phyloP scores from a whole-genome alignment of 2,329 filamentous ascomycete genomes.

The Phialophora expanda region DNA sequence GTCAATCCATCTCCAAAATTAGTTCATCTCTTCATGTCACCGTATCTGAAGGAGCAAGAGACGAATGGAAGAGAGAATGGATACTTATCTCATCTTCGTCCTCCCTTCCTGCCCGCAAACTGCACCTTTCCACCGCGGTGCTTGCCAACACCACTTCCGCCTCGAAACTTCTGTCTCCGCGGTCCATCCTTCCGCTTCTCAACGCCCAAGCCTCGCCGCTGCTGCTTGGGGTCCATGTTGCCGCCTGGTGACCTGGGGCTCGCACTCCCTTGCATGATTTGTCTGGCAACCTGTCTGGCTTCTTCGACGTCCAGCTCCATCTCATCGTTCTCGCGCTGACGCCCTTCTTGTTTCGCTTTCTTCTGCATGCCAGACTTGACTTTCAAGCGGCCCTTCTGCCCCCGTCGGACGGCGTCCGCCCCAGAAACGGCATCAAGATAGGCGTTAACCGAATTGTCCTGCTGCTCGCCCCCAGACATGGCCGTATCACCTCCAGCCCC shows the following conservation, averaged over 20 bases:
- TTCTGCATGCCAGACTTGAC: constrained; percentile 56
- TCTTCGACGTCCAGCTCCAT: constrained; percentile 56
- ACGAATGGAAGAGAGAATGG: not conserved
- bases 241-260: constrained; percentile 13
- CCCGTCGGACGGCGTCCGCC: constrained; percentile 62
- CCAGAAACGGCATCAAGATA: constrained; percentile 67
- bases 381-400: constrained; percentile 65
- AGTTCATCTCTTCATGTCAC: not conserved
- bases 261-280: constrained; percentile 34
- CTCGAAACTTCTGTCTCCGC: constrained; percentile 29
- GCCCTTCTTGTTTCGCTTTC: constrained; percentile 42
- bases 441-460: constrained; percentile 57
- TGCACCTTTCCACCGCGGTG: constrained; percentile 26
- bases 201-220: constrained; percentile 36
- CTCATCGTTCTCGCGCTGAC: constrained; percentile 44
- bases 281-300: constrained; percentile 47
- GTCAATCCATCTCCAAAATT: not conserved
- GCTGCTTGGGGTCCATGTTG: constrained; percentile 18
- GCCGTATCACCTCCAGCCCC: constrained; percentile 50
- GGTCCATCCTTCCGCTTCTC: constrained; percentile 33
- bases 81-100: constrained; percentile 19
- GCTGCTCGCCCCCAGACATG: constrained; percentile 46
- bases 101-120: constrained; percentile 21
- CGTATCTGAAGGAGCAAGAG: not conserved
- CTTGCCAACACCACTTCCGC: constrained; percentile 31